Percentiles rank a stretch among this genome's conserved stretches.
These are phyloP conservation scores for Tricholoma saponaceum DNA, from an alignment of 768 basidiomycete genomes.

Conservation along the genomic window DNA sequence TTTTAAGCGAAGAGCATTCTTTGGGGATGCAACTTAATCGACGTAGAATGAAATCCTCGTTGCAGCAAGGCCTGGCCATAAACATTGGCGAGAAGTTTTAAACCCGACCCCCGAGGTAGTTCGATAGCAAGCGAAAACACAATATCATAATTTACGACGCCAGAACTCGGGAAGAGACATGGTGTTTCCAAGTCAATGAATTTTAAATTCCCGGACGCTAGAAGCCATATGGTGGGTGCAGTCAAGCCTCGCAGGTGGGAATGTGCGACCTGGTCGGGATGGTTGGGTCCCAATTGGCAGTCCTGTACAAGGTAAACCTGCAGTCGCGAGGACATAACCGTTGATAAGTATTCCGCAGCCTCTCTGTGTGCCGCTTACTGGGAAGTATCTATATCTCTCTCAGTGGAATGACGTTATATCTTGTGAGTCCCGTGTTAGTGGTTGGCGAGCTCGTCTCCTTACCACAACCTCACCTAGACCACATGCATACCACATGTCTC, in stretches of 20 bases:
- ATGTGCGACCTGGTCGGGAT: not conserved
- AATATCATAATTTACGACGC: not conserved
- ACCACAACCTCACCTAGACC: not conserved
- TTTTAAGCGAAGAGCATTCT: not conserved
- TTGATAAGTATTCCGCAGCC: not conserved
- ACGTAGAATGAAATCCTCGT: slow-evolving; percentile 8
- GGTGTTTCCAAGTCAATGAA: not conserved
- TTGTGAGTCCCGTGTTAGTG: not conserved
- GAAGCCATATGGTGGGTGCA: not conserved
- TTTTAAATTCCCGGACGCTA: not conserved
- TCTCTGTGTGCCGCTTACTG: not conserved
- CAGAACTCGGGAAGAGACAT: no score
- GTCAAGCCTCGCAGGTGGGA: not conserved
- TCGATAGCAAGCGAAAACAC: not conserved
- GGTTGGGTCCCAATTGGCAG: not conserved
- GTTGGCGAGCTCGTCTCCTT: not conserved
- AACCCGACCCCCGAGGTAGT: not conserved
- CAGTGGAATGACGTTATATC: not conserved
- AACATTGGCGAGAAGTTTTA: not conserved
- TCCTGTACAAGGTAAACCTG: not conserved
- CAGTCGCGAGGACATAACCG: not conserved
- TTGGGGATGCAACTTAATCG: not conserved
- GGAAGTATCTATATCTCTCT: not conserved
- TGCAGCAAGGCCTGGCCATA: slow-evolving; percentile 1
- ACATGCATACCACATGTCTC: slow-evolving; percentile 2